phyloP scores from a whole-genome alignment of 768 basidiomycete genomes.

The Clitopilus passeckerianus region DNA sequence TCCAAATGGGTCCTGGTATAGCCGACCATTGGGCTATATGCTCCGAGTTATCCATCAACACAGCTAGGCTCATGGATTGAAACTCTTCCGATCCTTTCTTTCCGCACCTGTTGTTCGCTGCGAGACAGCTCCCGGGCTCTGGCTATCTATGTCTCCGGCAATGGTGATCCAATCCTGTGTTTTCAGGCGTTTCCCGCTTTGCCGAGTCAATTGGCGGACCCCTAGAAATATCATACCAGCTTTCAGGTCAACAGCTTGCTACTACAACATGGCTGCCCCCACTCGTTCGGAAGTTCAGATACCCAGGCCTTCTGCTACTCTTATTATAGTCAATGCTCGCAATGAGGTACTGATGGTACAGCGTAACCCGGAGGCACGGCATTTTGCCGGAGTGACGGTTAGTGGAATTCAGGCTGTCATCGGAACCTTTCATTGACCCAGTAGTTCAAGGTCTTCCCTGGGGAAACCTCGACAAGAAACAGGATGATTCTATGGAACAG shows the following conservation, averaged over 20 bases:
- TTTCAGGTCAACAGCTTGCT: background rate
- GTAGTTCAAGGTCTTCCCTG: conserved; percentile 62
- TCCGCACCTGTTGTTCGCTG: background rate
- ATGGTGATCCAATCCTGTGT: background rate
- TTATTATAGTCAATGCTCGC: conserved; percentile 57
- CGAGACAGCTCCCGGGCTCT: background rate
- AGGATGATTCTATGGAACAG: conserved; percentile 50
- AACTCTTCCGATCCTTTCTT: background rate
- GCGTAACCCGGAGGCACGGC: conserved; percentile 56
- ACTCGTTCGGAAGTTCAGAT: background rate
- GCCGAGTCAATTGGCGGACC: background rate
- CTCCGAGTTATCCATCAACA: background rate
- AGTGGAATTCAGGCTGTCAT: conserved; percentile 14
- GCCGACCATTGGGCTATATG: background rate
- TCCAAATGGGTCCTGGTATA: background rate
- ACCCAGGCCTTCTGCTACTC: conserved; percentile 63
- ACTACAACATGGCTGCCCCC: background rate
- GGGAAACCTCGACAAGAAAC: conserved; percentile 63
- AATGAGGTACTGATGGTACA: conserved; percentile 73
- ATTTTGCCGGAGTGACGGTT: conserved; percentile 68
- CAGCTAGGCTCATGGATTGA: background rate
- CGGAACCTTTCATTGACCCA: background rate
- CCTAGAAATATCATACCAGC: background rate
- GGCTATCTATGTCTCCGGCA: background rate
- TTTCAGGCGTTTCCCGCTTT: background rate